Base-by-base conservation (phyloP, 352 stramenopile genomes). In the Pythium brachiatum region DNA sequence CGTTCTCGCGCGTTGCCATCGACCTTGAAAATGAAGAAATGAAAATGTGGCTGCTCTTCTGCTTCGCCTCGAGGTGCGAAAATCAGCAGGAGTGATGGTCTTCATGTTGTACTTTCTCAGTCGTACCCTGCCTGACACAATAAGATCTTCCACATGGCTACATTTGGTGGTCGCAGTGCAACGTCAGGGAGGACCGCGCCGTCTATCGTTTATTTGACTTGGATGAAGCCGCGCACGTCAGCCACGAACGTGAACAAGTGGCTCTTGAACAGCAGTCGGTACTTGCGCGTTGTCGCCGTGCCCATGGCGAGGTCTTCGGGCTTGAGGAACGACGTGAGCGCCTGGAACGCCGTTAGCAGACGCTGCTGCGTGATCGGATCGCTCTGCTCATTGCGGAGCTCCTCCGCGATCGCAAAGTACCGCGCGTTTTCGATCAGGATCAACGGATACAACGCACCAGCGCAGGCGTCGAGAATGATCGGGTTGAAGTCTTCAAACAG, bases 401-500 rank as follows among this genome's bases (percentile, higher is more conserved):
- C 83, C 23, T 91, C 71, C 0, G 78, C 82, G 43, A 95, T 70
- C 9, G 69, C 50, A 59, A 79, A 88, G 62, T 92, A 91, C n/a
- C 83, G 72, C 25, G 70, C 74, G 48, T 87, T 77, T 53, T 92
- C 81, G 41, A 92, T 85, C 55, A 95, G 74, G 56, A 95, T 81
- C 23, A 95, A 74, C n/a, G 82, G 79, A 64, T 90, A 95, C 25
- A 95, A 67, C 9, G 86, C 79, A 20, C 78, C 64, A 12, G 83
- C 73, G 50, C 82, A 92, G 20, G 71, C 74, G 65, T 95, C 86
- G 6, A 95, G 69, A 39, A 93, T 87, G 29, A 75, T 60, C 0
- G 79, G 79, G 53, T 92, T 83, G 58, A 88, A 92, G 56, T 91
- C 79, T 67, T 95, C 82, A 54, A 92, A 91, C 51, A 95, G 70